Conservation (phyloP, 2,329 filamentous ascomycete species). For the Cercospora citrullina region DNA sequence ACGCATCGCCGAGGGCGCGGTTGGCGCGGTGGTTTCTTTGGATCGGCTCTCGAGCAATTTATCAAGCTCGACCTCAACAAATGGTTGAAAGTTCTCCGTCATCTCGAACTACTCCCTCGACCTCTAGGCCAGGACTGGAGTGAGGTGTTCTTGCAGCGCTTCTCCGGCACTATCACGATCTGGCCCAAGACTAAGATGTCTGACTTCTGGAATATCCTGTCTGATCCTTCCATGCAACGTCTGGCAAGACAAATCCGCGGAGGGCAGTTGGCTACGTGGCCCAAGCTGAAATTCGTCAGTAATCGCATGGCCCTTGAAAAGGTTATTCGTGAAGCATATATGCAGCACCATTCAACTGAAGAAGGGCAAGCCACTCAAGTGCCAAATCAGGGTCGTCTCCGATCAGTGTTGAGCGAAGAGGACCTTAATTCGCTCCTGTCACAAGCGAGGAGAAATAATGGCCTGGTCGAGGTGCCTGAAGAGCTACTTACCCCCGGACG, state of each 20-base stretch:
- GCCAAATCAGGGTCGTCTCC: constrained; percentile 24
- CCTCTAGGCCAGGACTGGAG: constrained; percentile 95
- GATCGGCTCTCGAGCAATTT: constrained; percentile 88
- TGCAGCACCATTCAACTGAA: constrained; percentile 41
- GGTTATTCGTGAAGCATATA: constrained; percentile 58
- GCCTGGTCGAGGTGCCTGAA: constrained; percentile 32
- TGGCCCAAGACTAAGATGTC: constrained; percentile 80
- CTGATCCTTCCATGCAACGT: constrained; percentile 73
- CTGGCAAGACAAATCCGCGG: constrained; percentile 86
- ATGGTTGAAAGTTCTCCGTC: constrained; percentile 92
- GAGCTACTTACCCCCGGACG: constrained; percentile 28
- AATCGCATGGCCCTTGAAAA: constrained; percentile 86
- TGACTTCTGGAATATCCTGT: constrained; percentile 84
- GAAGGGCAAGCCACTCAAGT: constrained; percentile 34
- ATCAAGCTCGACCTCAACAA: constrained; percentile 96
- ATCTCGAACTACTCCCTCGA: constrained; percentile 86
- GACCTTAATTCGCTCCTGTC: constrained; percentile 47
- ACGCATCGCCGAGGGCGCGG: constrained; percentile 90
- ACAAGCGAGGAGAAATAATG: constrained; percentile 37
- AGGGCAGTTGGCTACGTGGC: constrained; percentile 85
- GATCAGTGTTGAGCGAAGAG: constrained; percentile 48
- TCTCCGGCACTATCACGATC: constrained; percentile 91
- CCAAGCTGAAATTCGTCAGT: constrained; percentile 85
- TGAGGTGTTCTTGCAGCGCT: constrained; percentile 92
- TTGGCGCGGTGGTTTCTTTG: constrained; percentile 94